A percentile compares a stretch with the other conserved stretches of the same genome.
phyloP scores from a whole-genome alignment of 2,329 filamentous ascomycete genomes.

The Penicillium sp. region DNA sequence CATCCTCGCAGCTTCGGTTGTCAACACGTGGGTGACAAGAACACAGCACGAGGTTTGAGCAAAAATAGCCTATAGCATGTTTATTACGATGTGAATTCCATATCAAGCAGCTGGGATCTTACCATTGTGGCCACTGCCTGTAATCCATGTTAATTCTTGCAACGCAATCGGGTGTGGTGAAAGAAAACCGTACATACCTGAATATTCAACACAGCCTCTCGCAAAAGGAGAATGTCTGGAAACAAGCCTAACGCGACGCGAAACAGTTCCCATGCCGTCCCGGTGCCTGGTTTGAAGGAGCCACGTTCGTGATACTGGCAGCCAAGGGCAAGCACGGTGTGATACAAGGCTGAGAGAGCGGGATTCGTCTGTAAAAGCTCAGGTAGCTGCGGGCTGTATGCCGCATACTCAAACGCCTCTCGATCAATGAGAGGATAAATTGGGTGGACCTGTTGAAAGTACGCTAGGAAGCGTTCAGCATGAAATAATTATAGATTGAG shows the following conservation, averaged over 20 bases:
- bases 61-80: constrained; percentile 39
- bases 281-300: constrained; percentile 46
- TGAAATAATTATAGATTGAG: too few species aligned
- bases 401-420: constrained; percentile 39
- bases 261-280: constrained; percentile 48
- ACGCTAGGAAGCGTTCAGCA: not conserved
- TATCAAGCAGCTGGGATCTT: not conserved
- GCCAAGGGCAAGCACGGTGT: constrained; percentile 45
- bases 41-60: constrained; percentile 40
- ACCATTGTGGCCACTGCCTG: not conserved
- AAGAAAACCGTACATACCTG: constrained; percentile 18
- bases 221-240: constrained; percentile 37
- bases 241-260: constrained; percentile 43
- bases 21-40: constrained; percentile 38
- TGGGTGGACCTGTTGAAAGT: constrained; percentile 45
- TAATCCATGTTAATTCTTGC: not conserved
- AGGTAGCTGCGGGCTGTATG: constrained; percentile 32
- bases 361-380: constrained; percentile 29
- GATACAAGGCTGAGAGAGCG: constrained; percentile 47
- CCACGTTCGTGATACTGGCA: constrained; percentile 42
- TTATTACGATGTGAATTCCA: not conserved
- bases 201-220: constrained; percentile 29
- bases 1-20: constrained; percentile 43
- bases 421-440: constrained; percentile 39
- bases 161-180: not conserved